A percentile compares a stretch with the other conserved stretches of the same genome.
Conservation (phyloP, 2,329 filamentous ascomycete genomes). For the Graphilbum sp. region DNA sequence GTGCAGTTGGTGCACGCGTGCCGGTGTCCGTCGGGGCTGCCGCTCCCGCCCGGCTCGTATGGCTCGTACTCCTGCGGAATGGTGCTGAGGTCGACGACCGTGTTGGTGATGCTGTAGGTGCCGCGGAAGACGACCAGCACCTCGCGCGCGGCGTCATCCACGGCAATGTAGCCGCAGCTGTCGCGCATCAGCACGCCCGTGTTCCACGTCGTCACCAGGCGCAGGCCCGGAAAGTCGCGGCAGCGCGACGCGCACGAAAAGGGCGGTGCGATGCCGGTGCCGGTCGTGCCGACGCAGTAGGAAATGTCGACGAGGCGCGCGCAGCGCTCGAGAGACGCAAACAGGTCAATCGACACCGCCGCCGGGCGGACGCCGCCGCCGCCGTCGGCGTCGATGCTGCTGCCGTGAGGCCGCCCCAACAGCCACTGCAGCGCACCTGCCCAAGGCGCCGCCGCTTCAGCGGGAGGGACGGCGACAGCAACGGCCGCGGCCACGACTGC, state of each 20-base stretch:
- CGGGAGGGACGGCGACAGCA: no score
- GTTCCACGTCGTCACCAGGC: slow-evolving; percentile 75
- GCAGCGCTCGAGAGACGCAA: slow-evolving; percentile 68
- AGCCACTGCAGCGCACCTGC: no score
- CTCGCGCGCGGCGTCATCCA: slow-evolving; percentile 45
- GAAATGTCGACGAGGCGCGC: slow-evolving; percentile 86
- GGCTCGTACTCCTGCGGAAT: slow-evolving; percentile 82
- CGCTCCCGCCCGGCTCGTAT: slow-evolving; percentile 39
- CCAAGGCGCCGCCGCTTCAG: no score
- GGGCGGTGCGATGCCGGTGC: slow-evolving; percentile 69
- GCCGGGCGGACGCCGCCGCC: no score
- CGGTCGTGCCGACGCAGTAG: slow-evolving; percentile 80
- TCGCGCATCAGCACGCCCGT: slow-evolving; percentile 76
- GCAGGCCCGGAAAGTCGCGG: slow-evolving; percentile 63
- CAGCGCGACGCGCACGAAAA: slow-evolving; percentile 80
- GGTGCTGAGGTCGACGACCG: slow-evolving; percentile 77
- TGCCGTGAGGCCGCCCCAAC: no score
- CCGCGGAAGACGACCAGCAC: slow-evolving; percentile 85
- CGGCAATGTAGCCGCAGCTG: slow-evolving; percentile 81
- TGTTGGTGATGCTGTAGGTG: slow-evolving; percentile 86
- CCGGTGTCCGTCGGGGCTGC: slow-evolving; percentile 5
- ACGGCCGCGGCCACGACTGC: no score
- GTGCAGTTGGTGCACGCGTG: slow-evolving; percentile 65
- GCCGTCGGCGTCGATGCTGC: no score
- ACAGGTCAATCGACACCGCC: slow-evolving; percentile 47